phyloP scores from a whole-genome alignment of 306 rosid genomes.

The Clitoria ternatea region DNA sequence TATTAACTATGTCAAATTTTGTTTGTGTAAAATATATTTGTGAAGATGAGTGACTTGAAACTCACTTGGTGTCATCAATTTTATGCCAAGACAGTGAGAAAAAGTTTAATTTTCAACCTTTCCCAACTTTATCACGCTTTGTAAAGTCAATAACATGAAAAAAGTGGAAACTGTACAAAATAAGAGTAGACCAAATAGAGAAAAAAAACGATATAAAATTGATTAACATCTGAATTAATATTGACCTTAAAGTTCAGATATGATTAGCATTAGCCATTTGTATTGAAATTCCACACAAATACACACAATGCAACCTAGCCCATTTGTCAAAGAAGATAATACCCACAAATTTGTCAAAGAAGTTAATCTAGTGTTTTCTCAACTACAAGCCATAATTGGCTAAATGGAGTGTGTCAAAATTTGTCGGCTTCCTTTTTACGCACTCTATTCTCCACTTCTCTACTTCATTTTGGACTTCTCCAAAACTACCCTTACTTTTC shows the following conservation, averaged over 20 bases:
- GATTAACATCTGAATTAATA: neutral
- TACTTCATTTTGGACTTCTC: neutral
- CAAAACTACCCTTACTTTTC: constrained; percentile 6
- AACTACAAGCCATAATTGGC: neutral
- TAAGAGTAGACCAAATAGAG: neutral
- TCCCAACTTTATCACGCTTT: neutral
- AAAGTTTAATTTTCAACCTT: neutral
- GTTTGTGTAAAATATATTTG: no score
- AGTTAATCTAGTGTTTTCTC: neutral
- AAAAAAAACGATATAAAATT: neutral
- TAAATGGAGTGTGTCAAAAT: neutral
- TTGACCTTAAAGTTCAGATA: neutral
- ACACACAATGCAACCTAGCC: neutral
- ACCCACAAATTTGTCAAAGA: neutral
- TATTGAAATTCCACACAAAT: neutral
- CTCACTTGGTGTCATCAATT: neutral
- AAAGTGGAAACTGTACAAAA: neutral
- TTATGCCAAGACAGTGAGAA: neutral
- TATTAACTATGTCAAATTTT: no score
- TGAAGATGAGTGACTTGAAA: neutral
- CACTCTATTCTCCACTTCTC: constrained; percentile 24
- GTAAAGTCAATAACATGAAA: neutral
- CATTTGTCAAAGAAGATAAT: constrained; percentile 17
- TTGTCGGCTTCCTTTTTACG: neutral
- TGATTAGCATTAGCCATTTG: constrained; percentile 11